Evolutionary conservation across 2,329 filamentous ascomycete species (phyloP).

Genomic region (Pseudopyricularia javanii): DNA sequence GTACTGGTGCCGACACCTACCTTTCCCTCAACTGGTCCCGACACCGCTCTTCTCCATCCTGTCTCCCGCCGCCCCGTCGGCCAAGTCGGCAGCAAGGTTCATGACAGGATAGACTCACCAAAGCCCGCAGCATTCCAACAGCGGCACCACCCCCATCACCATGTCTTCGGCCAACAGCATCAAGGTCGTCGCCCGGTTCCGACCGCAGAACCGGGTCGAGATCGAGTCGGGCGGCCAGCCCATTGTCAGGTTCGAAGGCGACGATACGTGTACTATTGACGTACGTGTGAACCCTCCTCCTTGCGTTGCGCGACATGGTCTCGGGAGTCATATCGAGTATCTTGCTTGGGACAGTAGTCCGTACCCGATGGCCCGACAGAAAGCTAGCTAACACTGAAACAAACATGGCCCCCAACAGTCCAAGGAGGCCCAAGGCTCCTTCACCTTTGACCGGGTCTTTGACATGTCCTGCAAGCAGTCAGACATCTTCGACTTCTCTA

Average conservation of each 20-base stretch:
- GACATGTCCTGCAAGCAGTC: slow-evolving; percentile 82
- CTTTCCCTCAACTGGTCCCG: neutral
- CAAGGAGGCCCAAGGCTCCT: slow-evolving; percentile 68
- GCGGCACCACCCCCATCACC: slow-evolving; percentile 22
- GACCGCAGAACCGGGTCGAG: slow-evolving; percentile 93
- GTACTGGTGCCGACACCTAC: neutral
- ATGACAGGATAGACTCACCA: slow-evolving; percentile 11
- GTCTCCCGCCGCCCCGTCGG: slow-evolving; percentile 2
- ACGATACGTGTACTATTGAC: slow-evolving; percentile 78
- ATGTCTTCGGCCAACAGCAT: slow-evolving; percentile 53
- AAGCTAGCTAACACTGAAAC: neutral
- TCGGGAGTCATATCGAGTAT: neutral
- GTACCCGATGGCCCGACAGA: neutral
- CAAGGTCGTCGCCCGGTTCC: slow-evolving; percentile 93
- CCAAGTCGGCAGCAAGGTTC: slow-evolving; percentile 4
- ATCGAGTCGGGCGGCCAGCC: slow-evolving; percentile 80
- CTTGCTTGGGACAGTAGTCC: neutral
- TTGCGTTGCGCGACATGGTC: neutral
- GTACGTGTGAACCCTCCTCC: slow-evolving; percentile 37
- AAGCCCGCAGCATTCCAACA: slow-evolving; percentile 12
- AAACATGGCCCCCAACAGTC: slow-evolving; percentile 41
- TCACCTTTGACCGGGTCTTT: slow-evolving; percentile 97
- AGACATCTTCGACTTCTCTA: slow-evolving; percentile 97
- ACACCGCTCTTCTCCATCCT: slow-evolving; percentile 1
- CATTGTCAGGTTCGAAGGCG: slow-evolving; percentile 77